Percentiles rank a stretch among this genome's conserved stretches.
These are phyloP conservation scores for Fusarium sp. DNA, from an alignment of 2,329 filamentous ascomycete genomes.

Conservation along the genomic window DNA sequence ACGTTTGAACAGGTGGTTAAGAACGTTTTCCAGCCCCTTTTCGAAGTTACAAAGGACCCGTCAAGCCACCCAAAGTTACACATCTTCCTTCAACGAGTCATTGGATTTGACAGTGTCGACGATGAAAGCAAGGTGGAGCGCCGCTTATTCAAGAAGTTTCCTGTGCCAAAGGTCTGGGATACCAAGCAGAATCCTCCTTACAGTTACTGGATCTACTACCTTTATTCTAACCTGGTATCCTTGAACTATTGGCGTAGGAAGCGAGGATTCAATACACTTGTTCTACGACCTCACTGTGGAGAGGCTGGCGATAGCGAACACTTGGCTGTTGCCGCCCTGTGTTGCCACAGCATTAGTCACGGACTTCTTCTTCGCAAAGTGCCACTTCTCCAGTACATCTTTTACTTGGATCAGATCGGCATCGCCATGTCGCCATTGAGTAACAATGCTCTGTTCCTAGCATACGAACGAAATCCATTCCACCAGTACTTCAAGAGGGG, in stretches of 20 bases:
- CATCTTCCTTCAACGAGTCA: conserved; percentile 92
- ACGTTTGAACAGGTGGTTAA: conserved; percentile 90
- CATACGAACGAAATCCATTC: conserved; percentile 97
- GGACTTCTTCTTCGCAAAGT: conserved; percentile 93
- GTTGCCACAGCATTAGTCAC: conserved; percentile 97
- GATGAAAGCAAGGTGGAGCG: conserved; percentile 98
- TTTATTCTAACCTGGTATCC: conserved; percentile 93
- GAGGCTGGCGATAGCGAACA: conserved; percentile 98
- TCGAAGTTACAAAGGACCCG: conserved; percentile 92
- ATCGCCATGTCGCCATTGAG: conserved; percentile 99
- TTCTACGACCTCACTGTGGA: conserved; percentile 92
- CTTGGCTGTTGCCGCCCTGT: conserved; percentile 88
- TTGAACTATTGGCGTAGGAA: conserved; percentile 92
- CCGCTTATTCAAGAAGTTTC: conserved; percentile 94
- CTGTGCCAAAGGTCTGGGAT: conserved; percentile 87
- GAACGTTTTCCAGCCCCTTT: conserved; percentile 93
- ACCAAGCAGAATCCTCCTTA: conserved; percentile 97
- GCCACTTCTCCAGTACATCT: conserved; percentile 93
- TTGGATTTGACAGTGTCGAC: conserved; percentile 97
- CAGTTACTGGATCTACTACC: conserved; percentile 98
- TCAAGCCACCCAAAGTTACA: conserved; percentile 91
- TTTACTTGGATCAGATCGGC: conserved; percentile 97
- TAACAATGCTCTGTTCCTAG: conserved; percentile 96
- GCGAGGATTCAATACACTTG: conserved; percentile 95
- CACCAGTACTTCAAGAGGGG: conserved; percentile 95